Percentiles rank a stretch among this genome's conserved stretches.
Evolutionary conservation across 352 stramenopile genomes (phyloP).

Genomic region (Pythium grandisporangium): DNA sequence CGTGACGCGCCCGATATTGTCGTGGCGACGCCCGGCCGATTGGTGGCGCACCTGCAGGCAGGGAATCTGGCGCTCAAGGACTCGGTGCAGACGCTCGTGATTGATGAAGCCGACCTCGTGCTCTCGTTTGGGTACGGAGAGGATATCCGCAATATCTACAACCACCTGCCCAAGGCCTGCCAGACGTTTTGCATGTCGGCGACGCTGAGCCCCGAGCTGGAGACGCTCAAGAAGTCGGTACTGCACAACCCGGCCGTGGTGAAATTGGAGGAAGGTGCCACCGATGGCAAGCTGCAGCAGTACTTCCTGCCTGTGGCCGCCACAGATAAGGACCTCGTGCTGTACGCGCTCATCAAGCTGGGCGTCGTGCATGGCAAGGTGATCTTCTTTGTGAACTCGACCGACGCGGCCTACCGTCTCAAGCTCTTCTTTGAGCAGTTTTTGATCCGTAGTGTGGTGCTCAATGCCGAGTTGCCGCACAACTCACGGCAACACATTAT

Average conservation of each 20-base stretch:
- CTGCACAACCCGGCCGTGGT: conserved; percentile 96
- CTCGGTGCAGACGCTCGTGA: conserved; percentile 94
- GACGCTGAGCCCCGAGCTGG: conserved; percentile 94
- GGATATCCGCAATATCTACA: conserved; percentile 91
- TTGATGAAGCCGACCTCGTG: conserved; percentile 98
- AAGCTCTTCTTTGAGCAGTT: conserved; percentile 99
- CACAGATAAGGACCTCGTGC: conserved; percentile 94
- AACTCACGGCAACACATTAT: conserved; percentile 97
- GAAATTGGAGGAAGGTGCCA: conserved; percentile 92
- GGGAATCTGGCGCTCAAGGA: conserved; percentile 78
- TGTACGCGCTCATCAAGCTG: conserved; percentile 98
- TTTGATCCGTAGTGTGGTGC: conserved; percentile 95
- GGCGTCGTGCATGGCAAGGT: conserved; percentile 95
- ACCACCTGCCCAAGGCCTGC: conserved; percentile 94
- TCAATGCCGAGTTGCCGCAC: conserved; percentile 98
- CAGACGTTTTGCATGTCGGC: conserved; percentile 98
- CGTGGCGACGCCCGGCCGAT: conserved; percentile 90
- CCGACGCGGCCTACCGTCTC: conserved; percentile 89
- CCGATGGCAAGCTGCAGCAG: conserved; percentile 90
- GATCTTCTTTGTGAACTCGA: conserved; percentile 99
- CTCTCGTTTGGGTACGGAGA: conserved; percentile 95
- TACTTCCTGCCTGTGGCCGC: conserved; percentile 90
- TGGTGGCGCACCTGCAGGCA: conserved; percentile 85
- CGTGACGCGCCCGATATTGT: conserved; percentile 89
- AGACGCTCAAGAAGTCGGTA: conserved; percentile 96